Evolutionary conservation across 805 yeast genomes (phyloP), one percentile per base, ranked within the genome.

Genomic region (Cyberlindnera bimundalis): DNA sequence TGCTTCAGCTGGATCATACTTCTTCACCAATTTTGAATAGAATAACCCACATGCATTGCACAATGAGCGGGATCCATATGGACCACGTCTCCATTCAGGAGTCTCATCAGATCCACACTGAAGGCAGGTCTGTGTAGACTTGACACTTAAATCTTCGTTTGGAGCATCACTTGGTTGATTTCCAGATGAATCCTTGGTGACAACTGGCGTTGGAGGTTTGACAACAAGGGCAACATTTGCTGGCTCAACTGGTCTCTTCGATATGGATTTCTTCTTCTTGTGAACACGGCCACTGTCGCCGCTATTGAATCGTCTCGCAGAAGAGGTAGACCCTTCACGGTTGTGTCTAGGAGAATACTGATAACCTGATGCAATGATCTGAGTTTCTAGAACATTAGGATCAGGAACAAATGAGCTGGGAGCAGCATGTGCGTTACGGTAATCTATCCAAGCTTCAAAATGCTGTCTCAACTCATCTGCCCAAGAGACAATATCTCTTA

Each of bases 51-150:
- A 90, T 0, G 97, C 96, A 61, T 89, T 89, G 63, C 97, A 89
- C 44, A 89, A 67, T 0, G 91, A 84, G 52, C 87, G 73, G 5
- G 81, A 77, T 0, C 96, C 95, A 42, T 76, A 74, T 1, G 96
- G 96, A 0, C 96, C 97, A 46, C 83, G 70, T 56, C 97, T 72
- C 97, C 97, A 89, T 61, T 90, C 96, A 0, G 96, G 96, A 0
- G 96, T 85, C 34, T 77, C 78, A 21, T 69, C 69, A 2, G 81
- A 76, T 0, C 81, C 81, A 64, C 96, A 89, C 51, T 88, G 96
- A 26, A 66, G 56, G 53, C 91, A 84, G 8, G 59, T 48, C 19
- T 45, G 51, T 17, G 40, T 38, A 1, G 33, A 2, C 17, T 33
- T 48, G 1, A 43, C 20, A 7, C 53, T 47, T 15, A 54, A 13